Percentiles rank a stretch among this genome's conserved stretches.
phyloP scores from a whole-genome alignment of 73 alveolate genomes.

The Uronychia binucleata region DNA sequence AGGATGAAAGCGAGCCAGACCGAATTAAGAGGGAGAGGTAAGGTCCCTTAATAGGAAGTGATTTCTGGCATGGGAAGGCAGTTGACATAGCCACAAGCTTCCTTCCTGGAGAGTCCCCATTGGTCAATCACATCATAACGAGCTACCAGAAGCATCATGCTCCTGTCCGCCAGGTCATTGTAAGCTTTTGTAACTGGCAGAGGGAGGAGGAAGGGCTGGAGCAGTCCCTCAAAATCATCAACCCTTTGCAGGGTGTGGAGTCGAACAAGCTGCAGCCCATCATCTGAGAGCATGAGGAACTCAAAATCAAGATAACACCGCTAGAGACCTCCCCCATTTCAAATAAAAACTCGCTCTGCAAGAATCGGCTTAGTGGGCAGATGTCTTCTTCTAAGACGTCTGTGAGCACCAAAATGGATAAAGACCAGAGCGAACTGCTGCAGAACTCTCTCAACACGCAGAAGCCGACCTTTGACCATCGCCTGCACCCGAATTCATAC shows the following conservation, averaged over 20 bases:
- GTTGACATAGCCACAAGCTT: conserved; percentile 16
- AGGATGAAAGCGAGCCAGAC: background rate
- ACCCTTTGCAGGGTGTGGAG: conserved; percentile 58
- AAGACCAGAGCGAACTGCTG: too few relatives aligned
- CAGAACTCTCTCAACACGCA: too few relatives aligned
- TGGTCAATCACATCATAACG: conserved; percentile 25
- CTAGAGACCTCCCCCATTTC: too few relatives aligned
- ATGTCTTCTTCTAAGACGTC: too few relatives aligned
- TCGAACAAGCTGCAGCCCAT: conserved; percentile 50
- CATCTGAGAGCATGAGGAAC: conserved; percentile 30
- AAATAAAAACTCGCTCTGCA: too few relatives aligned
- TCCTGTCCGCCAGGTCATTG: conserved; percentile 24
- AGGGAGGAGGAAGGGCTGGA: conserved; percentile 37
- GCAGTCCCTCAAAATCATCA: conserved; percentile 47
- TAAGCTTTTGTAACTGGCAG: background rate
- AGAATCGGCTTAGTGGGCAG: too few relatives aligned
- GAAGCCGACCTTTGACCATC: too few relatives aligned
- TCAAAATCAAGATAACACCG: too few relatives aligned
- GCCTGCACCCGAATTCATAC: too few relatives aligned
- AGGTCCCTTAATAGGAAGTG: conserved; percentile 72
- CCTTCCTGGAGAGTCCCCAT: conserved; percentile 29
- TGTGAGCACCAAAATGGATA: too few relatives aligned
- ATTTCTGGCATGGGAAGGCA: conserved; percentile 29
- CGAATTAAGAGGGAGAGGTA: too few relatives aligned
- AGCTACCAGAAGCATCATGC: conserved; percentile 28